phyloP scores from a whole-genome alignment of 805 yeast species.

The Barnettozyma botsteinii region DNA sequence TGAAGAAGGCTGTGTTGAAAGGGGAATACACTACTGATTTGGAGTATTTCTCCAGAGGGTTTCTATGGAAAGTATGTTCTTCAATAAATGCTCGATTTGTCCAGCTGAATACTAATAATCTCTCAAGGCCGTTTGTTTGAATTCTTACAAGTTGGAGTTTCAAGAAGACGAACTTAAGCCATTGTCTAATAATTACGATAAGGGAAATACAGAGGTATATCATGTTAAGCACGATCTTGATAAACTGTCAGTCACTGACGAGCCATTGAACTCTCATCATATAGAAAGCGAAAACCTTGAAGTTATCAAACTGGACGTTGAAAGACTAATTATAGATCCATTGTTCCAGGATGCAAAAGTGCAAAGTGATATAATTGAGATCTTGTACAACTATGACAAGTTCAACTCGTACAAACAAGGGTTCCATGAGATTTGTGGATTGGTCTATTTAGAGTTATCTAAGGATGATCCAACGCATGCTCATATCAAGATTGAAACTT shows the following conservation, averaged over 20 bases:
- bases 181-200: slow-evolving; percentile 5
- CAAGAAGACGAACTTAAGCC: slow-evolving; percentile 16
- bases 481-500: slow-evolving; percentile 30
- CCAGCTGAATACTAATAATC: background rate
- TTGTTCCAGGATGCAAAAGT: slow-evolving; percentile 13
- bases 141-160: slow-evolving; percentile 17
- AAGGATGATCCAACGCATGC: slow-evolving; percentile 28
- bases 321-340: slow-evolving; percentile 23
- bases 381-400: slow-evolving; percentile 22
- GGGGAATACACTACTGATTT: slow-evolving; percentile 18
- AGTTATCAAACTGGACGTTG: slow-evolving; percentile 24
- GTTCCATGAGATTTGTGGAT: slow-evolving; percentile 45
- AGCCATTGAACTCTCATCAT: slow-evolving; percentile 8
- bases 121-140: slow-evolving; percentile 16
- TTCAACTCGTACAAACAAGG: slow-evolving; percentile 41
- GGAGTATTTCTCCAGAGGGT: slow-evolving; percentile 18
- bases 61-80: slow-evolving; percentile 17
- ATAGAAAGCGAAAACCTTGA: slow-evolving; percentile 15
- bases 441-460: slow-evolving; percentile 37
- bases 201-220: background rate
- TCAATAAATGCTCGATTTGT: background rate
- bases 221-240: slow-evolving; percentile 7
- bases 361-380: slow-evolving; percentile 19
- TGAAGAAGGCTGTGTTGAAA: slow-evolving; percentile 19
- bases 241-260: slow-evolving; percentile 1